phyloP scores from a whole-genome alignment of 768 basidiomycete species.

The Mycena pura region DNA sequence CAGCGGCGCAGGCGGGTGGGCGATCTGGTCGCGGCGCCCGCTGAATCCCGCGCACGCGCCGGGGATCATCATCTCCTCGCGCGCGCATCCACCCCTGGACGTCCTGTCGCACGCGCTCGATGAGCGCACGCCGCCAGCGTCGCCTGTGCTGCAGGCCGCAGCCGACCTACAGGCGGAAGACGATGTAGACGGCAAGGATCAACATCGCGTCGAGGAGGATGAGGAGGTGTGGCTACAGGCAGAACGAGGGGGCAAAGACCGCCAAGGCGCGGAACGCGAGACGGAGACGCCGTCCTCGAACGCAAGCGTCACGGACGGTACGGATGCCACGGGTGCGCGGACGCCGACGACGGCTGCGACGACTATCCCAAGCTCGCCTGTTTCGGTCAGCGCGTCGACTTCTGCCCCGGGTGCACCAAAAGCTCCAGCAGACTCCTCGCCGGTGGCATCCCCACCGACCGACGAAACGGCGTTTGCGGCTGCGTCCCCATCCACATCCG shows the following conservation, averaged over 20 bases:
- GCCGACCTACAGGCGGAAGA: neutral
- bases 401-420: too few relatives aligned
- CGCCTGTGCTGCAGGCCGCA: neutral
- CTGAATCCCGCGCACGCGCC: conserved; percentile 68
- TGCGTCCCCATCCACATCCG: conserved; percentile 10
- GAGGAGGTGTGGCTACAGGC: too few relatives aligned
- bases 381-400: too few relatives aligned
- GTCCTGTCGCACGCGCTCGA: conserved; percentile 63
- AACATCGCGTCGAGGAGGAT: too few relatives aligned
- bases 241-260: too few relatives aligned
- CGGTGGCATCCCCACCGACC: too few relatives aligned
- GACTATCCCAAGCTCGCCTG: conserved; percentile 61
- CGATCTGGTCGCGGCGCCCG: conserved; percentile 79
- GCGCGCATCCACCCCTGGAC: conserved; percentile 65
- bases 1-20: conserved; percentile 46
- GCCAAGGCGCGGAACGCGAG: too few relatives aligned
- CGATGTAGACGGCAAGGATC: neutral
- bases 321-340: conserved; percentile 54
- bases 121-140: conserved; percentile 54
- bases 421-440: too few relatives aligned
- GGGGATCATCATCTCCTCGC: conserved; percentile 73
- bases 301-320: conserved; percentile 45
- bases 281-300: conserved; percentile 9
- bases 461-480: neutral
- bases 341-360: conserved; percentile 52